These are phyloP conservation scores for Pichia sorboxylosa DNA, from an alignment of 1,139 yeast species.

Conservation along the genomic window DNA sequence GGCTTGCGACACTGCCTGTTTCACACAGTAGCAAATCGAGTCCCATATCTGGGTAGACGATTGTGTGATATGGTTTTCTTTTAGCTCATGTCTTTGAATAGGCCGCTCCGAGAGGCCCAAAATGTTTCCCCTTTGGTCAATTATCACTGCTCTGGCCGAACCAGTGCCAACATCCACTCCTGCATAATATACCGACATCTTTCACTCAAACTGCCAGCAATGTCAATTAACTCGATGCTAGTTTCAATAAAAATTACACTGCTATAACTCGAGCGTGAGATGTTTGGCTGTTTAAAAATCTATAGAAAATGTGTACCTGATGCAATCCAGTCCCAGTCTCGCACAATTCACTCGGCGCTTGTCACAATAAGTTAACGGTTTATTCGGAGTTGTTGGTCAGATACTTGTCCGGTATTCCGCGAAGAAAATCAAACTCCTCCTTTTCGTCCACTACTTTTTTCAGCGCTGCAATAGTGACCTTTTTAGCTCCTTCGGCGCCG, in stretches of 20 bases:
- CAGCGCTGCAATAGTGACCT: slow-evolving; percentile 75
- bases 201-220: too few relatives aligned
- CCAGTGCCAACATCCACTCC: slow-evolving; percentile 99
- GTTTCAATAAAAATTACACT: too few relatives aligned
- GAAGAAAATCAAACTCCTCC: slow-evolving; percentile 77
- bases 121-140: slow-evolving; percentile 74
- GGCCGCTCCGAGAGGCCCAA: slow-evolving; percentile 72
- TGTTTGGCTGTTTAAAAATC: too few relatives aligned
- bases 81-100: slow-evolving; percentile 63
- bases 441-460: slow-evolving; percentile 74
- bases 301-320: too few relatives aligned
- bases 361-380: background rate
- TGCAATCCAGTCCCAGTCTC: too few relatives aligned
- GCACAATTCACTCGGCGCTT: background rate
- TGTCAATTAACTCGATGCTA: too few relatives aligned
- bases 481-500: too few relatives aligned
- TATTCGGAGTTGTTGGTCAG: slow-evolving; percentile 9
- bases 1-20: slow-evolving; percentile 58
- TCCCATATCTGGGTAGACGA: slow-evolving; percentile 91
- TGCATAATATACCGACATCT: slow-evolving; percentile 57
- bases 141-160: slow-evolving; percentile 87
- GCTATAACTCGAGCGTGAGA: too few relatives aligned
- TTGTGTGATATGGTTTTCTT: slow-evolving; percentile 66
- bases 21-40: slow-evolving; percentile 73
- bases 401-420: slow-evolving; percentile 22